Evolutionary conservation across 2,329 filamentous ascomycete species (phyloP), one percentile per base, ranked within the genome.

Genomic region (Diaporthe sp.): DNA sequence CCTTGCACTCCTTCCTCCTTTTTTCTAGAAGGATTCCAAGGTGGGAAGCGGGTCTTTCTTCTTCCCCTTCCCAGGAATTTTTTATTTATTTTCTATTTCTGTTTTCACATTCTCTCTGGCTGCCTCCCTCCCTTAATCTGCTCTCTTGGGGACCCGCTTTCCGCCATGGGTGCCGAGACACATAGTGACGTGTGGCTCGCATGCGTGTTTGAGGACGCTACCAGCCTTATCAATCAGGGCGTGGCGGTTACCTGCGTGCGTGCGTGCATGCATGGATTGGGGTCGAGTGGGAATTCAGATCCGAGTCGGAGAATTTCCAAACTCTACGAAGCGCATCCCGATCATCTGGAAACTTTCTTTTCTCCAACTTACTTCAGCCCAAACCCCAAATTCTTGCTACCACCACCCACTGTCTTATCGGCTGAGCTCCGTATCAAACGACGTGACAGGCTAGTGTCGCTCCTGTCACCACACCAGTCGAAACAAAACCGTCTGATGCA

Each of bases 401-500:
- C 61, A 47, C 38, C 38, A 38, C 22, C n/a, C 33, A 7, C 45
- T 10, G 28, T 25, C 19, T 67, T 28, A 38, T 54, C 64, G 28
- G 64, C 30, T 30, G 64, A 54, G 45, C 28, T 28, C 33, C 47
- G 55, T 40, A 30, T 54, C 47, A 40, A 40, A 68, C 22, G n/a
- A 52, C 30, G 47, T 68, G 64, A 40, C 64, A 52, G 64, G 45
- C 64, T 40, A 68, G 64, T 68, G 45, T 40, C n/a, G 64, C 47
- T 68, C 64, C 64, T 68, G 64, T 54, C 64, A 68, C 45, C 64
- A 57, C n/a, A 50, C 25, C 55, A 54, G 38, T 50, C 55, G 70
- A 73, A 69, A 73, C 74, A 58, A 64, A 73, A 64, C 42, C 60
- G 42, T 75, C 73, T 68, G 55, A 58, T 68, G 52, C 61, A 54